A percentile compares a stretch with the other conserved stretches of the same genome.
Evolutionary conservation across 768 basidiomycete genomes (phyloP).

Genomic region (Boletellus emodensis): DNA sequence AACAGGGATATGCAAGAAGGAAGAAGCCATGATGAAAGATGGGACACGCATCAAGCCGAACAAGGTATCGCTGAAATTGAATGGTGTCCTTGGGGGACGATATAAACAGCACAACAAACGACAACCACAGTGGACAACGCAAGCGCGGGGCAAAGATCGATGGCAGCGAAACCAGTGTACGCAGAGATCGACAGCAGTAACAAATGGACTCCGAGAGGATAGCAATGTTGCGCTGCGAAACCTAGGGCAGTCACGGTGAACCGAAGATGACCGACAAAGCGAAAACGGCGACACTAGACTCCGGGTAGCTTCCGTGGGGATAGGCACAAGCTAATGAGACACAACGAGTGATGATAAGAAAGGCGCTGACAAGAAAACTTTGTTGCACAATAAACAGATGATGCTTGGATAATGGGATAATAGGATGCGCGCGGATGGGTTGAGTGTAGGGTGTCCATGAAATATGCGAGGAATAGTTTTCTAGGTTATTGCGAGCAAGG

Average conservation of each 20-base stretch:
- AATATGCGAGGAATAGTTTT: conserved; percentile 23
- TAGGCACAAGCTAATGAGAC: conserved; percentile 18
- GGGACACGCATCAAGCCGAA: conserved; percentile 4
- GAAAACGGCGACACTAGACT: conserved; percentile 8
- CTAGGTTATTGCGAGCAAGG: conserved; percentile 13
- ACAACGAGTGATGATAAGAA: conserved; percentile 19
- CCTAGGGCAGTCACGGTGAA: neutral
- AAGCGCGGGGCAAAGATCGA: conserved; percentile 16
- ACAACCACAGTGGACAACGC: conserved; percentile 10
- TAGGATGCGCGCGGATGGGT: conserved; percentile 21
- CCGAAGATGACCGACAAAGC: conserved; percentile 20
- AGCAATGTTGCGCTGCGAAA: conserved; percentile 17
- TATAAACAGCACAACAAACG: conserved; percentile 15
- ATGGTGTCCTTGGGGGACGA: conserved; percentile 4
- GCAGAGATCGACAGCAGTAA: conserved; percentile 27
- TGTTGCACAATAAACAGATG: conserved; percentile 29
- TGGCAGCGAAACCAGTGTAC: conserved; percentile 11
- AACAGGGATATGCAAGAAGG: conserved; percentile 25
- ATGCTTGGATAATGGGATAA: conserved; percentile 19
- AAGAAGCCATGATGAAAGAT: conserved; percentile 3
- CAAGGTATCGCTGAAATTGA: conserved; percentile 15
- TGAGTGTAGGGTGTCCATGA: conserved; percentile 25
- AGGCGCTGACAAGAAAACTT: conserved; percentile 18
- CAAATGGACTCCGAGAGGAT: conserved; percentile 15
- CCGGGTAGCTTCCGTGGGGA: conserved; percentile 4